Conservation (phyloP, 805 yeast genomes). For the Metschnikowia vanudenii region DNA sequence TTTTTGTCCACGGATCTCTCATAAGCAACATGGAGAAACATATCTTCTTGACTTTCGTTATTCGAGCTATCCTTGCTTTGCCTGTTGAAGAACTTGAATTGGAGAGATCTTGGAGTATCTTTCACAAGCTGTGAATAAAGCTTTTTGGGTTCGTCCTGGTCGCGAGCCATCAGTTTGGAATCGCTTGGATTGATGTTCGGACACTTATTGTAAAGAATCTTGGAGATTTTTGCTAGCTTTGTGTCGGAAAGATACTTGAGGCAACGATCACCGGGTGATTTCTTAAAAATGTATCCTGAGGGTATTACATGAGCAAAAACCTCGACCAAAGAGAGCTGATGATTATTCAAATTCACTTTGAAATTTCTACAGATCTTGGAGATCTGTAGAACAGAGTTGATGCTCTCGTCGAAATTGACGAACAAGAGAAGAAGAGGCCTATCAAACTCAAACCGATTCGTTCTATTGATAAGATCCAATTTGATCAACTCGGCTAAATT, state of each 20-base stretch:
- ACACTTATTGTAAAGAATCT: constrained; percentile 58
- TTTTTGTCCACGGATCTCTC: constrained; percentile 75
- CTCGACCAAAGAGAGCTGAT: constrained; percentile 40
- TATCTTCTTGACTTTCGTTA: constrained; percentile 50
- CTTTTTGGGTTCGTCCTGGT: constrained; percentile 8
- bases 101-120: constrained; percentile 37
- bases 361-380: constrained; percentile 49
- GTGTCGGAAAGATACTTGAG: constrained; percentile 32
- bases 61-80: constrained; percentile 23
- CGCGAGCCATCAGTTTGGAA: constrained; percentile 2
- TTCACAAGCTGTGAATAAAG: constrained; percentile 35
- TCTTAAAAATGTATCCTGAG: constrained; percentile 25
- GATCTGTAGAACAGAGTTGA: constrained; percentile 47
- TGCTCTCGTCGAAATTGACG: constrained; percentile 41
- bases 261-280: constrained; percentile 11
- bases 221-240: constrained; percentile 44
- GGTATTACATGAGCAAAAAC: constrained; percentile 40
- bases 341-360: constrained; percentile 33
- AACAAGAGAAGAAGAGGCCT: constrained; percentile 53
- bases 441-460: constrained; percentile 42
- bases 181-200: constrained; percentile 30
- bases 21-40: constrained; percentile 81
- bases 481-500: constrained; percentile 38
- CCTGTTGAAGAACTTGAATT: constrained; percentile 34
- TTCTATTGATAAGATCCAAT: constrained; percentile 39